phyloP scores from a whole-genome alignment of 768 basidiomycete genomes.

The Pleurotus tuber-regium region DNA sequence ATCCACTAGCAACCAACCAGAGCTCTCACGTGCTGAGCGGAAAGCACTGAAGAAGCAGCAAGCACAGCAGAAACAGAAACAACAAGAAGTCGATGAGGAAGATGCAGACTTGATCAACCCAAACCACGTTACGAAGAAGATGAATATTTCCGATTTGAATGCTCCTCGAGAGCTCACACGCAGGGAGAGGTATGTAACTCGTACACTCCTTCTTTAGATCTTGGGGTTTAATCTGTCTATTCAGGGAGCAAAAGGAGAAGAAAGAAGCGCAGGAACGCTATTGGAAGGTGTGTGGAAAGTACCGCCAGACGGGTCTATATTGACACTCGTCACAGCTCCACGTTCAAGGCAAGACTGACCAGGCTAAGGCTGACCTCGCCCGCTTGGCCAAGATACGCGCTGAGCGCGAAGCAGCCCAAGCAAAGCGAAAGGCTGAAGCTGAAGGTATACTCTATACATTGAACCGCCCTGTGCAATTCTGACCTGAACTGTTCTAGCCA shows the following conservation, averaged over 20 bases:
- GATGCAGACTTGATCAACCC: constrained; percentile 77
- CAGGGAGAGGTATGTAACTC: constrained; percentile 52
- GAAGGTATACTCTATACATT: constrained; percentile 53
- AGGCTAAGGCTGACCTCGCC: constrained; percentile 87
- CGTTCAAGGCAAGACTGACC: constrained; percentile 79
- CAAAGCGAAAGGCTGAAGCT: constrained; percentile 84
- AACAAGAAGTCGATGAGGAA: constrained; percentile 45
- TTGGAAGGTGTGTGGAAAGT: constrained; percentile 62
- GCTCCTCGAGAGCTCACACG: constrained; percentile 60
- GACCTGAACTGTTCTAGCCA: constrained; percentile 38
- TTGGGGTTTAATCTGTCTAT: too few species aligned
- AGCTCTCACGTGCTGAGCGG: constrained; percentile 69
- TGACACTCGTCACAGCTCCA: constrained; percentile 49
- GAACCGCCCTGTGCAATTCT: not conserved
- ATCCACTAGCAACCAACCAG: constrained; percentile 39
- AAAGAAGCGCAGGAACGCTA: constrained; percentile 85
- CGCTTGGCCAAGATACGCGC: constrained; percentile 83
- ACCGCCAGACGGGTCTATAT: not conserved
- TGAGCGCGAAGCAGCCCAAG: constrained; percentile 85
- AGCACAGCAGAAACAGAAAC: constrained; percentile 43
- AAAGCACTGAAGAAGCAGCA: constrained; percentile 85
- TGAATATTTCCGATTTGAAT: constrained; percentile 75
- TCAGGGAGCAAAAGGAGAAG: constrained; percentile 90
- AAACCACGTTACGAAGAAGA: constrained; percentile 71
- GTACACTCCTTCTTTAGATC: too few species aligned